Percentiles rank a stretch among this genome's conserved stretches.
Evolutionary conservation across 352 stramenopile genomes (phyloP).

Genomic region (Phytophthora hibernalis): DNA sequence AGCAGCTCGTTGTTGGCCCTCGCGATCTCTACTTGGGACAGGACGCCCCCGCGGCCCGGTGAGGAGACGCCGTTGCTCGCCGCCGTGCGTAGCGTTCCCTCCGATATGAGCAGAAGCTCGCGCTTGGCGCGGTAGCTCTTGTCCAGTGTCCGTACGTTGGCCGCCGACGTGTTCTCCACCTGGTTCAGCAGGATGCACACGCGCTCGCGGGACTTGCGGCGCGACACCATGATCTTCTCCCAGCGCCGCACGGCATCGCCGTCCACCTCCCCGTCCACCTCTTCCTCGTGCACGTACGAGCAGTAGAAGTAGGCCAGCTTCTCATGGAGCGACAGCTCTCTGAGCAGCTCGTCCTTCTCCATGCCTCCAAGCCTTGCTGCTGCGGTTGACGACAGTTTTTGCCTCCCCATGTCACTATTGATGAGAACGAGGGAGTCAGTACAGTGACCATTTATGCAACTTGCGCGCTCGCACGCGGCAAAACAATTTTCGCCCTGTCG

Average conservation of each 20-base stretch:
- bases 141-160: constrained; percentile 68
- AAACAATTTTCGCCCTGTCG: constrained; percentile 6
- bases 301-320: constrained; percentile 82
- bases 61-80: constrained; percentile 16
- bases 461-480: no score
- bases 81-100: constrained; percentile 47
- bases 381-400: constrained; percentile 21
- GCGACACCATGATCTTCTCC: constrained; percentile 66
- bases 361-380: constrained; percentile 6
- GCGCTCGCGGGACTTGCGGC: constrained; percentile 68
- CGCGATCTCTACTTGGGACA: constrained; percentile 64
- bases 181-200: constrained; percentile 67
- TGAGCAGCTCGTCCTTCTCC: constrained; percentile 39
- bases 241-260: constrained; percentile 58
- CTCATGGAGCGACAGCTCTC: constrained; percentile 68
- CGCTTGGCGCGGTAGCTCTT: constrained; percentile 77
- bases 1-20: constrained; percentile 75
- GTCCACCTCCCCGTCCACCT: constrained; percentile 55
- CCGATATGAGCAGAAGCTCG: constrained; percentile 68
- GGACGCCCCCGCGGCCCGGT: constrained; percentile 23
- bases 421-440: background rate
- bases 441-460: background rate
- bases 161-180: constrained; percentile 69
- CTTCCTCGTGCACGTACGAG: constrained; percentile 71
- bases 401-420: background rate